Conservation (phyloP, 805 yeast genomes). For the Hanseniaspora occidentalis region DNA sequence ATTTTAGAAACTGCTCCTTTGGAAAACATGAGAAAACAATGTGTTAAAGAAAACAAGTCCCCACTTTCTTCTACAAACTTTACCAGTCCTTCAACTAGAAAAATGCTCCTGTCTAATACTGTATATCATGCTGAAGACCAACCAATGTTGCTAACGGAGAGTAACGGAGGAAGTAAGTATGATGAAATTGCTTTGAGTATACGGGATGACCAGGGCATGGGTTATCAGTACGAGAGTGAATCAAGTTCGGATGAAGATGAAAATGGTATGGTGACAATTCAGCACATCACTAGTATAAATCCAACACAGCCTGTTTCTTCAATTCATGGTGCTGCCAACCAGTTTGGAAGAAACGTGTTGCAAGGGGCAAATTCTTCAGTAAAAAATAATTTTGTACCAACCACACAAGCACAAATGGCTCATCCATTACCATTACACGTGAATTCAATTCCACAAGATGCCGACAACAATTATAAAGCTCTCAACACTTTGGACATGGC, state of each 20-base stretch:
- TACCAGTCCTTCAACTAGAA: too few relatives aligned
- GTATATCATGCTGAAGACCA: too few relatives aligned
- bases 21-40: too few relatives aligned
- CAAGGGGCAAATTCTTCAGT: too few relatives aligned
- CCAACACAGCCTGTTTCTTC: constrained; percentile 3
- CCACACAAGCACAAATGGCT: background rate
- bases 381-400: too few relatives aligned
- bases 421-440: background rate
- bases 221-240: constrained; percentile 7
- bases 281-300: constrained; percentile 4
- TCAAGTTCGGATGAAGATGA: constrained; percentile 15
- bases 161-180: too few relatives aligned
- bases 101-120: too few relatives aligned
- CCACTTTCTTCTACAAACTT: too few relatives aligned
- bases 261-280: constrained; percentile 9
- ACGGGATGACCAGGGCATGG: background rate
- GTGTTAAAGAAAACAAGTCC: too few relatives aligned
- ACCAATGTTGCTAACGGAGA: too few relatives aligned
- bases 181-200: constrained; percentile 12
- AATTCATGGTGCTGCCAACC: background rate
- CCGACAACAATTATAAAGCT: background rate
- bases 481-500: background rate
- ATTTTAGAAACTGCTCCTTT: too few relatives aligned
- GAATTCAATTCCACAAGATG: background rate
- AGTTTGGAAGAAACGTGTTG: too few relatives aligned